Evolutionary conservation across 2,329 filamentous ascomycete species (phyloP), one percentile per base, ranked within the genome.

Genomic region (Ilyonectria sp.): DNA sequence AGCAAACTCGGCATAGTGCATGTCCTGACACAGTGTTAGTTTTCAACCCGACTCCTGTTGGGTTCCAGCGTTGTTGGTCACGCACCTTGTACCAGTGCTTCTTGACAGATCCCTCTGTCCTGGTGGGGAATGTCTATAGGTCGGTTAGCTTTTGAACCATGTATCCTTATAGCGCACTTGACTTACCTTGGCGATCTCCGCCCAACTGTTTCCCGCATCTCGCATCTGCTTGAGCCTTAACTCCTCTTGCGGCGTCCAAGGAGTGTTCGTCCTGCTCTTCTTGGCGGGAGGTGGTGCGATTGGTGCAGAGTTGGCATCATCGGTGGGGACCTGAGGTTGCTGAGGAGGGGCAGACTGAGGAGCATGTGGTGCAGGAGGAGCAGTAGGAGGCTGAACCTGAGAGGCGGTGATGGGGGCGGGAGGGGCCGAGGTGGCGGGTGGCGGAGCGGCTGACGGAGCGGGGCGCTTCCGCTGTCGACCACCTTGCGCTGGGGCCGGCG

Each of bases 41-140:
- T 43, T 33, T 35, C 35, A 33, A 46, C 26, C 33, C 15, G 31
- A n/a, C 19, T 15, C 15, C 7, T 19, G 37, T 17, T 21, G 7
- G 37, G n/a, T 59, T 21, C 21, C 44, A 49, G 33, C 19, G 15
- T 4, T 44, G 15, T 4, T 44, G 33, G 9, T 26, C 43, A 40
- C 83, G 63, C 85, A 94, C 94, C 88, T 98, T 98, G 83, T 99
- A 98, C 95, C 96, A 99, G 81, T 99, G 96, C 84, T 98, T 99
- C 87, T 98, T 99, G 23, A 99, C 96, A 77, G 95, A 98, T 8
- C 96, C 96, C 83, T 99, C 96, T 47, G 96, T 99, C 76, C 96
- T 89, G 26, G 90, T 91, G 11, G 96, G 95, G 79, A 99, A 99
- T 2, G 93, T 95, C 93, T 97, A 62, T n/a, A 40, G 6, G n/a